Evolutionary conservation across 495 filamentous ascomycete genomes (phyloP), one percentile per base, ranked within the genome.

Genomic region (Annulohypoxylon nitens): DNA sequence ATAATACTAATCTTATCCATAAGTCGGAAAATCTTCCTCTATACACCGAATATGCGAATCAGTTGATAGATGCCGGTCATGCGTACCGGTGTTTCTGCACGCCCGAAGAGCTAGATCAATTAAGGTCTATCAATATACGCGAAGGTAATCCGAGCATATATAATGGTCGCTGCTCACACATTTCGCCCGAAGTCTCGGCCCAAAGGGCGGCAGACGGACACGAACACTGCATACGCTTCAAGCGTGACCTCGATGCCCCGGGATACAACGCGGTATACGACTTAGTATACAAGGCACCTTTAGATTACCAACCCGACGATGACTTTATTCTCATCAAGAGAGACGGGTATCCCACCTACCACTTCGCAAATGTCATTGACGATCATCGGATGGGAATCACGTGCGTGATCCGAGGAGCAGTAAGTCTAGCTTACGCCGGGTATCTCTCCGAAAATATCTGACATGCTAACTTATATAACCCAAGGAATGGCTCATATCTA

Each of bases 41-140:
- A n/a, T 97, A 99, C 76, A 85, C 84, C 66, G 75, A 89, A 63
- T 90, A 97, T 75, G 91, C 91, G 39, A 76, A 92, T 10, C 81
- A 88, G n/a, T 83, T 99, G 26, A 81, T 98, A 37, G 69, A 86
- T 4, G 83, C 86, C 26, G 93, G 90, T 43, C 86, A 91, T 71
- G 96, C 93, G 4, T 99, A 98, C 82, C 88, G 94, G 61, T 99
- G 96, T 81, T 99, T 98, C 81, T 99, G 96, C 81, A 87, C 91
- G 12, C 81, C 90, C 0, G 88, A 93, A 66, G 87, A 92, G 11
- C 85, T 97, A 12, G 84, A 91, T 55, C 74, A 84, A 7, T 85
- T 92, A 62, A 91, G 91, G 12, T 80, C 83, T 62, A 81, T 89
- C 55, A 86, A 89, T 58, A 88, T 86, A 54, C 79, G 85, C 50